These are phyloP conservation scores for Helianthus tuberosus DNA, from an alignment of 129 eudicot genomes.

Conservation along the genomic window DNA sequence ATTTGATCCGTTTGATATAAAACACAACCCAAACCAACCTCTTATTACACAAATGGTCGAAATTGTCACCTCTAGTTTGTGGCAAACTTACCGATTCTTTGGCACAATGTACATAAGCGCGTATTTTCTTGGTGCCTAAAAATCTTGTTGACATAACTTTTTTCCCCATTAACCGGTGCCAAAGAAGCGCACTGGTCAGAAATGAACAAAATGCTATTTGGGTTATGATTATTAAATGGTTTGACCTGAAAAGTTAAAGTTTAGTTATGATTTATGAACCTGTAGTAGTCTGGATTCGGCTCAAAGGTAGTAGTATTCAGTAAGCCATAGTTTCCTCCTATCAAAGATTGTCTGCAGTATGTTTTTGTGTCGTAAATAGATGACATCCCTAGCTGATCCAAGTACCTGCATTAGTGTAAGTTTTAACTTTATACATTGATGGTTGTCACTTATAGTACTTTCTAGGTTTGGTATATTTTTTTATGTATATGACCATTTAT, in stretches of 20 bases:
- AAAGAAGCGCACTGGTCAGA: conserved; percentile 78
- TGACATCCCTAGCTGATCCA: conserved; percentile 87
- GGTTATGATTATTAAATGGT: neutral
- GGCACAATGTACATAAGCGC: conserved; percentile 86
- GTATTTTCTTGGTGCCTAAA: conserved; percentile 59
- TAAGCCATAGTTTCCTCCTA: conserved; percentile 92
- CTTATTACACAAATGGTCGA: neutral
- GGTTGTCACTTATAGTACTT: conserved; percentile 5
- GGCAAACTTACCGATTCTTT: conserved; percentile 68
- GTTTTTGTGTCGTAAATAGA: conserved; percentile 60
- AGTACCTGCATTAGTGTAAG: conserved; percentile 47
- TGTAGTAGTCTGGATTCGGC: conserved; percentile 94
- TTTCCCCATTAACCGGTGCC: conserved; percentile 85
- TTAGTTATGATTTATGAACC: conserved; percentile 36
- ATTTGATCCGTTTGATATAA: neutral
- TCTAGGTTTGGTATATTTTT: neutral
- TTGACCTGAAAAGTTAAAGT: conserved; percentile 13
- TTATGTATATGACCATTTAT: neutral
- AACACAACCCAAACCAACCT: neutral
- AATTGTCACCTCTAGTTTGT: neutral
- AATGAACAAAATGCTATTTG: neutral
- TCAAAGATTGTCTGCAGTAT: conserved; percentile 72
- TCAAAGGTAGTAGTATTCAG: conserved; percentile 67
- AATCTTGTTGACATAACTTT: conserved; percentile 62
- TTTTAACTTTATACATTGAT: neutral